Evolutionary conservation across 2,329 filamentous ascomycete genomes (phyloP).

Genomic region (Verticillium longisporum): DNA sequence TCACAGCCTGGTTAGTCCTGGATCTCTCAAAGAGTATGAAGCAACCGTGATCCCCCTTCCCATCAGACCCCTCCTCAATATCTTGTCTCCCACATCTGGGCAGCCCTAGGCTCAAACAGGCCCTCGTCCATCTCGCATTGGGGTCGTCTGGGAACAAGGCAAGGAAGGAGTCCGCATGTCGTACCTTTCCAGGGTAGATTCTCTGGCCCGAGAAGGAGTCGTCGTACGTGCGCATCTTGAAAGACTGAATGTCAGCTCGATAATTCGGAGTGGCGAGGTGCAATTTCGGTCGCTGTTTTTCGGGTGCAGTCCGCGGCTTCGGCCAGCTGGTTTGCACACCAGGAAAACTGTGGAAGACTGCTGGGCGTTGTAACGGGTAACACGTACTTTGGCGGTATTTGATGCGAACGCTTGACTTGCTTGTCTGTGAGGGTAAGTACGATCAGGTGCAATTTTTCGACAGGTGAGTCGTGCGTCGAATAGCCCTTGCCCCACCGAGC

Average conservation of each 20-base stretch:
- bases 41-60: not conserved
- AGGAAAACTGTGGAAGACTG: not conserved
- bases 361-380: not conserved
- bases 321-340: not conserved
- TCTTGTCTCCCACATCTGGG: not conserved
- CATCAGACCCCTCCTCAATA: not conserved
- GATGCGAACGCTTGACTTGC: slow-evolving; percentile 3
- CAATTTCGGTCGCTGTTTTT: not conserved
- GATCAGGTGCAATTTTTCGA: slow-evolving; percentile 2
- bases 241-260: slow-evolving; percentile 5
- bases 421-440: slow-evolving; percentile 1
- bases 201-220: slow-evolving; percentile 59
- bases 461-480: not conserved
- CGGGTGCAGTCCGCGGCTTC: not conserved
- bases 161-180: slow-evolving; percentile 13
- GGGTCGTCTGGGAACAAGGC: not conserved
- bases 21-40: slow-evolving; percentile 1
- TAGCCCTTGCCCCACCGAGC: not conserved
- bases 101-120: slow-evolving; percentile 1
- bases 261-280: not conserved
- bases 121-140: not conserved
- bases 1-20: slow-evolving; percentile 18
- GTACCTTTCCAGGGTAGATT: slow-evolving; percentile 64
- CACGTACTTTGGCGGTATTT: slow-evolving; percentile 4
- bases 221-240: slow-evolving; percentile 62